Base-by-base conservation (phyloP, 306 rosid genomes). In the Acacia acuminata region DNA sequence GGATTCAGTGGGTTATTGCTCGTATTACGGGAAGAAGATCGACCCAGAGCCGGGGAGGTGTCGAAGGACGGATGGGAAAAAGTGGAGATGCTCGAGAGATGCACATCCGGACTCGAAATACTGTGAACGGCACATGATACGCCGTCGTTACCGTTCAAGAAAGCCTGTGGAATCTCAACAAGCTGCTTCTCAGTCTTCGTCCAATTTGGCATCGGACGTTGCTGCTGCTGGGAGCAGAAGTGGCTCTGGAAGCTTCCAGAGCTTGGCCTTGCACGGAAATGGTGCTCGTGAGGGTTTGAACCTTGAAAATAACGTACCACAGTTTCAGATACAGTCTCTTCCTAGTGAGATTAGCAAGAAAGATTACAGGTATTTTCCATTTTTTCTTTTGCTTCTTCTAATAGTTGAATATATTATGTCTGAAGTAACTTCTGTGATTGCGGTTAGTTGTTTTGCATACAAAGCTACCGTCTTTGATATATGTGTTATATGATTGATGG, bases 71-170 rank as follows among this genome's bases (percentile, higher is more conserved):
- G 69, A 64, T 30, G 69, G 69, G 69, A 64, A 64, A 40, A 64
- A 64, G 42, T 64, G 69, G 69, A 64, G 69, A 30, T 64, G 69
- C 42, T 64, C 69, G n/a, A 64, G 69, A 15, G 69, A 64, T 64
- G 69, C 69, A 20, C 69, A 64, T 64, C 69, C 69, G 16, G 69
- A 64, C 69, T 64, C 69, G 0, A 64, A 64, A 40, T 64, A 64
- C 20, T 64, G 69, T 64, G 69, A 64, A 7, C 91, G 94, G 79
- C 94, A 90, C 81, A 90, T 90, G 94, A 85, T 86, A 65, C 94
- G 94, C 78, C 90, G 94, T 85, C 94, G 94, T 79, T 85, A 86
- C 81, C 91, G 94, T 90, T 90, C 94, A 90, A 90, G 94, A 90
- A 90, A 90, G 94, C 94, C 90, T 90, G 94, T 90, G 94, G 94